A percentile compares a stretch with the other conserved stretches of the same genome.
phyloP scores from a whole-genome alignment of 2,329 filamentous ascomycete species.

The Basipetospora sp. region DNA sequence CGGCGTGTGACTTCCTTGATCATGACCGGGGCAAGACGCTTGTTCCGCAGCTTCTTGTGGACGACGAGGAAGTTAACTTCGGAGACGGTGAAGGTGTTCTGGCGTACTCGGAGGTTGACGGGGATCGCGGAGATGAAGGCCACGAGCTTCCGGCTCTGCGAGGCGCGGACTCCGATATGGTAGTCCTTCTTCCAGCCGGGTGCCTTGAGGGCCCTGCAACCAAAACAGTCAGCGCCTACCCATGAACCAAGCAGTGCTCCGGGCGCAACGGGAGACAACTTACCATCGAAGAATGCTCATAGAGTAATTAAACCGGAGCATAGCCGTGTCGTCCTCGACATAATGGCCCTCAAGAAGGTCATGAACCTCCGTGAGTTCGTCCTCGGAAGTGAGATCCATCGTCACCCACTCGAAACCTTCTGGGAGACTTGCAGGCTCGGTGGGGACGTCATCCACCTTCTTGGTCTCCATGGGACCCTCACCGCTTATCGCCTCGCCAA shows the following conservation, averaged over 20 bases:
- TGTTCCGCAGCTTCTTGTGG: constrained; percentile 91
- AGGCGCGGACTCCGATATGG: constrained; percentile 84
- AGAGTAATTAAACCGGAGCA: constrained; percentile 96
- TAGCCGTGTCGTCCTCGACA: constrained; percentile 90
- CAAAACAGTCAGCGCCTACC: too few relatives aligned
- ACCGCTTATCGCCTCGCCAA: constrained; percentile 45
- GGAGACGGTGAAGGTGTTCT: constrained; percentile 59
- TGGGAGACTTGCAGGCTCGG: constrained; percentile 59
- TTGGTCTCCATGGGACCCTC: constrained; percentile 78
- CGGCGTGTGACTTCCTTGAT: constrained; percentile 96
- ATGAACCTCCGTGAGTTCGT: constrained; percentile 76
- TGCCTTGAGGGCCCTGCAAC: constrained; percentile 69
- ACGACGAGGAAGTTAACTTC: constrained; percentile 98
- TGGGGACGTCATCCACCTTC: constrained; percentile 62
- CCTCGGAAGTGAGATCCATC: constrained; percentile 66
- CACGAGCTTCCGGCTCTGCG: constrained; percentile 71
- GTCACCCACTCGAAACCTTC: constrained; percentile 89
- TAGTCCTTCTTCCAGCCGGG: constrained; percentile 89
- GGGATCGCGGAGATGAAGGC: constrained; percentile 94
- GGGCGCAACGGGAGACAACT: too few relatives aligned
- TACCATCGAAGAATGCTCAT: constrained; percentile 78
- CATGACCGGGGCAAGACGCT: constrained; percentile 80
- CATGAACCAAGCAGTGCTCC: too few relatives aligned
- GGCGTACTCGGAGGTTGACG: constrained; percentile 64
- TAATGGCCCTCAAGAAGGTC: constrained; percentile 87